These are phyloP conservation scores for Chytriomyces confervae DNA, from an alignment of 192 early-diverging fungal genomes.

Conservation along the genomic window DNA sequence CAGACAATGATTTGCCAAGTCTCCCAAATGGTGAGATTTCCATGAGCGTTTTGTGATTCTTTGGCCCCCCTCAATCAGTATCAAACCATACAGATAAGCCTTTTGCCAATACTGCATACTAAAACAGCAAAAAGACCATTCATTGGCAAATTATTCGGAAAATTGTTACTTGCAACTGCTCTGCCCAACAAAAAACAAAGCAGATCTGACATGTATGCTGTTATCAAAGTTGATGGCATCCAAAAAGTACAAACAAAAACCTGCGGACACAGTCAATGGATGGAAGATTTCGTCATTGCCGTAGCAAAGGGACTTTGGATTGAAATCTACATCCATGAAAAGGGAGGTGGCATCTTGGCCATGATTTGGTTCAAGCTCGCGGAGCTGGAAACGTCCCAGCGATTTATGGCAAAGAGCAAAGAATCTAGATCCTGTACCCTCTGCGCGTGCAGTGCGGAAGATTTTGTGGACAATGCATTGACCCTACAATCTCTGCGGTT, in stretches of 20 bases:
- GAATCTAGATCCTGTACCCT: not conserved
- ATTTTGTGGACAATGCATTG: not conserved
- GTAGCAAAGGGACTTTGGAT: constrained; percentile 88
- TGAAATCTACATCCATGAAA: constrained; percentile 89
- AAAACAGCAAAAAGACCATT: constrained; percentile 41
- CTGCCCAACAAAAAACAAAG: constrained; percentile 4
- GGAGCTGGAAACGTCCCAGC: no score
- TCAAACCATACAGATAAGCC: no score
- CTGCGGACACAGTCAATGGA: constrained; percentile 71
- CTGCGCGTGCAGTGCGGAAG: not conserved
- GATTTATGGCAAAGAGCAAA: not conserved
- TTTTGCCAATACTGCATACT: no score
- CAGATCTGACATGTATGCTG: constrained; percentile 72
- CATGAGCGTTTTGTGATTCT: no score
- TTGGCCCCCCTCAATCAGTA: no score
- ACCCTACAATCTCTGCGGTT: no score
- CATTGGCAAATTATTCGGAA: no score
- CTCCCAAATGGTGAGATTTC: constrained; percentile 8
- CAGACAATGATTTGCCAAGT: constrained; percentile 55
- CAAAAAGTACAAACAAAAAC: constrained; percentile 74
- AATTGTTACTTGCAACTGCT: constrained; percentile 4
- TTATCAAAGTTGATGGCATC: constrained; percentile 83
- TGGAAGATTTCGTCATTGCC: constrained; percentile 84
- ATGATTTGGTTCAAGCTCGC: no score
- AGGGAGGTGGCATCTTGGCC: constrained; percentile 58